Base-by-base conservation (phyloP, 2,329 filamentous ascomycete genomes). In the Emmonsiellopsis sp. region DNA sequence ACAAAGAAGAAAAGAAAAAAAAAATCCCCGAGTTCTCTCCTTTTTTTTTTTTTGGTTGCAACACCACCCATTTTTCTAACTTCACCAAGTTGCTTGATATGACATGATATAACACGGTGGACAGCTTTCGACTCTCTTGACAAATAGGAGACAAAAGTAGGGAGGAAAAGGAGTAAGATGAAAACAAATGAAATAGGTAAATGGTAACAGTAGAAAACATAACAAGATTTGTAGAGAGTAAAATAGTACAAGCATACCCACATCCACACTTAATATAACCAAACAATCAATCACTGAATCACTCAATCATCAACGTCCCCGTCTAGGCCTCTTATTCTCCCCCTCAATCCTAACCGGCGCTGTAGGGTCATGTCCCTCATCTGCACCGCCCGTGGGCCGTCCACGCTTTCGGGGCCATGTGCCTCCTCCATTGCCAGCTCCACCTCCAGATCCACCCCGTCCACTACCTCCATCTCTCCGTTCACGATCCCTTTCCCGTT, bases 1-100 rank as follows among this genome's bases (percentile, higher is more conserved):
- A 62, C 80, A 83, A 62, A 81, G 83, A 58, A 81, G 83, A 42
- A 68, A 67, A 60, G 68, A 72, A 70, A 69, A 32, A 32, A 47
- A 32, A 47, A 37, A 42, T 21, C 14, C 47, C 37, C 21, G n/a
- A 40, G 34, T 42, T 31, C 36, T 50, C 10, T 27, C 48, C 6
- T 36, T 36, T 31, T 13, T 13, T 33, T n/a, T 36, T 36, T 31
- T 13, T 13, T 33, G 8, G 17, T 50, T 36, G n/a, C 9, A 4
- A 2, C 2, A 36, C 21, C 21, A 27, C 21, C 21, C 21, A 27
- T 27, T 27, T 27, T 27, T 27, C 21, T 27, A 27, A 27, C 3
- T 27, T 27, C 21, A 5, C 21, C 5, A 3, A 27, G 21, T 5
- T 27, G 21, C 1, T 27, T 27, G 21, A 27, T 1, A 27, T 27